Base-by-base conservation (phyloP, 768 basidiomycete genomes). In the Leucogyrophana mollusca region DNA sequence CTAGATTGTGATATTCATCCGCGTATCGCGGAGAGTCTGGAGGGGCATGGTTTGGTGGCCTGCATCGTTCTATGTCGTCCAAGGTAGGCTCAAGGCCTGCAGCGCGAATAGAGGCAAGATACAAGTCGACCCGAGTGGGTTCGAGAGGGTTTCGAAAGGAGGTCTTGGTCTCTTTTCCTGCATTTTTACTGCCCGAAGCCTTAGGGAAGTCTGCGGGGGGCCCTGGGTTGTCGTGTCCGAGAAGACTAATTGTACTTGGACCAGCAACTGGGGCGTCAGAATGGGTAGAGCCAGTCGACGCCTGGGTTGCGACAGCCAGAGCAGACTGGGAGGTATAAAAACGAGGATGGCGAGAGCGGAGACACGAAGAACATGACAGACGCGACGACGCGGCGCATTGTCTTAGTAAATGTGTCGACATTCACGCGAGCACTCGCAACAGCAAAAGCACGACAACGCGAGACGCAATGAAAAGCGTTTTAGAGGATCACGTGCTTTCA, bases 21-120 rank as follows among this genome's bases (percentile, higher is more conserved):
- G 76, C 72, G 56, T 87, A 90, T 43, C 68, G 54, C 1, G 61
- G 56, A 1, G 74, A 69, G 17, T 70, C 68, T 4, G 76, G 67
- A 4, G 58, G 52, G 9, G 78, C 62, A 43, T 72, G 70, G 2
- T 50, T 48, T 11, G 42, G 38, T 4, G 84, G 82, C 42, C 72
- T 77, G 50, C 71, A 76, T 11, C 71, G 73, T 56, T 87, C 85
- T 34, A 89, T 61, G 47, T 90, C 88, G 33, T 66, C 70, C 21
- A 87, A 64, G 3, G 77, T 77, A 6, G 85, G 72, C 21, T 73
- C 65, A 22, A 70, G 57, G 20, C 73, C 72, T 23, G 71, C 65
- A 17, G 69, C 66, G 34, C 70, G 68, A 35, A 86, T 68, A 22
- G 73, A 68, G n/a, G 79, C 68, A 13, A 90, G 76, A 56, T 79